Evolutionary conservation across 1,139 yeast species (phyloP).

Genomic region (Diutina pseudorugosa): DNA sequence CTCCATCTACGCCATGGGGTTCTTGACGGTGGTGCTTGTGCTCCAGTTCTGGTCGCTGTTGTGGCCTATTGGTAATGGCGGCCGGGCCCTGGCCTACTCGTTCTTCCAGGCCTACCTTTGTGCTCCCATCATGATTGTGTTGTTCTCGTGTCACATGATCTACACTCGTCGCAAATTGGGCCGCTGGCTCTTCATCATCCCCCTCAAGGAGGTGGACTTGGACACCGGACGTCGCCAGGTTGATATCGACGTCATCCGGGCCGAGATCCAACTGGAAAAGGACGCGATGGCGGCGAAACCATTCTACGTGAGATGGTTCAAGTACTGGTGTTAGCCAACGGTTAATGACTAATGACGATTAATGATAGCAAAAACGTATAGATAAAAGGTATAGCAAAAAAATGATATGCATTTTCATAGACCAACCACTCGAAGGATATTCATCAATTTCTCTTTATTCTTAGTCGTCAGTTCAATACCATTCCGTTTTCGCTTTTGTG

Average conservation of each 20-base stretch:
- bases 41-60: constrained; percentile 1
- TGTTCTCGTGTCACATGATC: not conserved
- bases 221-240: constrained; percentile 23
- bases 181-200: constrained; percentile 26
- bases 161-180: not conserved
- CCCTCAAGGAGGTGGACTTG: constrained; percentile 27
- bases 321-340: not conserved
- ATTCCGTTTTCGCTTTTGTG: too few species aligned
- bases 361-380: too few species aligned
- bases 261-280: constrained; percentile 25
- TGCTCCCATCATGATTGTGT: not conserved
- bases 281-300: constrained; percentile 13
- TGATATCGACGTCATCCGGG: constrained; percentile 11
- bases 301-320: constrained; percentile 1
- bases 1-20: not conserved
- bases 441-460: too few species aligned
- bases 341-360: too few species aligned
- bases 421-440: too few species aligned
- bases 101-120: constrained; percentile 3
- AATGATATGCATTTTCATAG: not conserved
- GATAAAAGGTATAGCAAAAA: not conserved
- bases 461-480: too few species aligned
- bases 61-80: constrained; percentile 1
- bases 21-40: not conserved
- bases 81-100: not conserved